Evolutionary conservation across 225 moss, liverwort and hornwort genomes (phyloP).

Genomic region (Neckera pumila): DNA sequence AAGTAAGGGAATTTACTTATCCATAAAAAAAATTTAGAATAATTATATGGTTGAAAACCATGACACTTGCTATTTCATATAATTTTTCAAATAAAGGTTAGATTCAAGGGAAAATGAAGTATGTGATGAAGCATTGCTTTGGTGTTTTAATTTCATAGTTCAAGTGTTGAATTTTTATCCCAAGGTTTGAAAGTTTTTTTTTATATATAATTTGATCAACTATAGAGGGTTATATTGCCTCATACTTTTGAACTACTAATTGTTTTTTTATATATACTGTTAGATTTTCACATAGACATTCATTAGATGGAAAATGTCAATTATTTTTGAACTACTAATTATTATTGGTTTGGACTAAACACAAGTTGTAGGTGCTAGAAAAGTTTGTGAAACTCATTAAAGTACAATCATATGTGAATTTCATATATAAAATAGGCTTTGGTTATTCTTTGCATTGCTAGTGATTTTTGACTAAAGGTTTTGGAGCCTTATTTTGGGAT

Average conservation of each 20-base stretch:
- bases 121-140: neutral
- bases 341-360: neutral
- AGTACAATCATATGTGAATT: neutral
- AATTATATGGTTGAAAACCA: neutral
- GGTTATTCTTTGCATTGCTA: rapidly evolving
- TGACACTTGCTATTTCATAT: neutral
- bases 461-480: neutral
- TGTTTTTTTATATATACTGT: neutral
- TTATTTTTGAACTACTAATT: too few relatives aligned
- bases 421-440: neutral
- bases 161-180: neutral
- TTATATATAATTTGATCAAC: neutral
- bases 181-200: rapidly evolving
- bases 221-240: neutral
- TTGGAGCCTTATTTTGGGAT: rapidly evolving
- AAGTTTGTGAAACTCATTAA: too few relatives aligned
- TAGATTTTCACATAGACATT: too few relatives aligned
- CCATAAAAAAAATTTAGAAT: too few relatives aligned
- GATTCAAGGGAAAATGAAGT: neutral
- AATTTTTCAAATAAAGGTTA: neutral
- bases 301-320: too few relatives aligned
- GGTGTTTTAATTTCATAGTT: neutral
- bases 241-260: neutral
- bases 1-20: neutral
- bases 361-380: neutral